Conservation (phyloP, 1,284 basidiomycete species). For the Earliella scabrosa region DNA sequence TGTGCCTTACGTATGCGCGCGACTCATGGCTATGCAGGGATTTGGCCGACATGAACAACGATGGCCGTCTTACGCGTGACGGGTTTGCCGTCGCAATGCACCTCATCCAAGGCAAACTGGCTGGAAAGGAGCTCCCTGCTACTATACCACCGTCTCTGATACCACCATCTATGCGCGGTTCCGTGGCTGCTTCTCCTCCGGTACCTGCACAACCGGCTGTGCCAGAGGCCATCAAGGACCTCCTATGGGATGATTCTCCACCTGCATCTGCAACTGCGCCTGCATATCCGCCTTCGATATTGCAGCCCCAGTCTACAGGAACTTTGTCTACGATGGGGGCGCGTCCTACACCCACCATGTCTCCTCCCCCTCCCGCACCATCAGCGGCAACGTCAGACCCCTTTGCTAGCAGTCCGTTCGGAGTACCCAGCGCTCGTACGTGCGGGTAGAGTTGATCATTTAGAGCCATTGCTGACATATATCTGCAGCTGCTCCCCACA, state of each 20-base stretch:
- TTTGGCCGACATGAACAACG: constrained; percentile 88
- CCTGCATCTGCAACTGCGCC: constrained; percentile 48
- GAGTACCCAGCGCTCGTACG: constrained; percentile 24
- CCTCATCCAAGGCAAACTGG: constrained; percentile 88
- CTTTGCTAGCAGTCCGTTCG: constrained; percentile 40
- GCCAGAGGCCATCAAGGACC: constrained; percentile 45
- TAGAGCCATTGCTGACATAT: neutral
- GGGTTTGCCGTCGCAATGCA: constrained; percentile 98
- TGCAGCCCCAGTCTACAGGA: constrained; percentile 45
- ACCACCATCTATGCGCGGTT: constrained; percentile 76
- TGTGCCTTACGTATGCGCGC: neutral
- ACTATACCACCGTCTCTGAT: constrained; percentile 76
- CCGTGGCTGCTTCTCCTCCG: constrained; percentile 21
- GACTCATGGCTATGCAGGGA: constrained; percentile 64
- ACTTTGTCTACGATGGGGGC: constrained; percentile 24
- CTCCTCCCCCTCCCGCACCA: constrained; percentile 28
- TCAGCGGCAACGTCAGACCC: constrained; percentile 42
- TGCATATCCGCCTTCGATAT: constrained; percentile 27
- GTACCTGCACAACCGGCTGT: constrained; percentile 39
- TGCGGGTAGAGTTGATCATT: neutral
- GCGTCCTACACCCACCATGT: constrained; percentile 28
- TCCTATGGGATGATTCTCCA: constrained; percentile 71
- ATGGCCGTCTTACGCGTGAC: constrained; percentile 88
- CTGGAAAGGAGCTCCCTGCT: constrained; percentile 82
- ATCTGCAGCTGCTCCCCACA: constrained; percentile 29